Evolutionary conservation across 208 protist species (phyloP), one percentile per base, ranked within the genome.

Genomic region (Trichomonas tenax): DNA sequence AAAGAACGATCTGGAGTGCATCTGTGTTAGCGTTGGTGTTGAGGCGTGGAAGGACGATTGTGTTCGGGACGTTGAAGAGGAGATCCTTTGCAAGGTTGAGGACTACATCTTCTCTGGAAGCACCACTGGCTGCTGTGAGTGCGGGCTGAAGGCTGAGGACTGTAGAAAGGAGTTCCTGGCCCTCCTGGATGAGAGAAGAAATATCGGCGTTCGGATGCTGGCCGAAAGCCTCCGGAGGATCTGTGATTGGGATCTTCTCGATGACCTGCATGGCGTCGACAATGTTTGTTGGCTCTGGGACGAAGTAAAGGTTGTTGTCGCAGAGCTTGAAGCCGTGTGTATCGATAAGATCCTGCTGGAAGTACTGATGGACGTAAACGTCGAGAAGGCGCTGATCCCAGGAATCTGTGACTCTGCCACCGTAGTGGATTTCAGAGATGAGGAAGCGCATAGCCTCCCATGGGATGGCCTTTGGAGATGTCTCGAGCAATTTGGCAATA

Each of bases 151-250:
- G 58, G 84, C 97, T 97, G 46, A 99, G 98, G n/a, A 99, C 96
- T 93, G 98, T 98, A 21, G 99, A 98, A 4, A 99, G 97, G 88
- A 99, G 96, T 72, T 97, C 96, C 8, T 97, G 98, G 6, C 98
- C 98, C 93, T 99, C 98, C 48, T 98, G 96, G 89, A 99, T 99
- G 72, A 98, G 98, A 93, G 98, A 99, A 26, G 98, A 97, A 93
- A 99, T 99, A 97, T 99, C 99, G 0, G 99, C 99, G 97, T 99
- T 99, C 36, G 98, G 97, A 97, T 99, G 99, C 97, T 99, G 99
- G 23, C 99, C 99, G 97, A 99, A 99, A 23, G 98, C 98, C 97
- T 99, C 98, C 26, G 99, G 98, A 4, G 97, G 98, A 98, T 99
- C 99, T 31, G 98, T 98, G 34, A 98, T 97, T 58, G 99, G 99